phyloP scores from a whole-genome alignment of 805 yeast species.

The Suhomyces tanzawaensis region DNA sequence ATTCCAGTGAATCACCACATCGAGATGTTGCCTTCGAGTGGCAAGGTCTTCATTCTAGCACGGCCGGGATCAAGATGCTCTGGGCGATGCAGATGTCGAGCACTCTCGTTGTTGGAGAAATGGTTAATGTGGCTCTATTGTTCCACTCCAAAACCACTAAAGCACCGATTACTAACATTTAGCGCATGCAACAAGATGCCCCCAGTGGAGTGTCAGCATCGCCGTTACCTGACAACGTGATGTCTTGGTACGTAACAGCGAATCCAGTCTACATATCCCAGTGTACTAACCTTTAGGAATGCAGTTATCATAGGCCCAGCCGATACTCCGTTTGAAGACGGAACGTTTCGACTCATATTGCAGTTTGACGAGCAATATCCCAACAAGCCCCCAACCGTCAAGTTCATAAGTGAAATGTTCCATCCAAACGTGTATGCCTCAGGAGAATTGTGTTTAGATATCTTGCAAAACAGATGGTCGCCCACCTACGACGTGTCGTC shows the following conservation, averaged over 20 bases:
- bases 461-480: conserved; percentile 95
- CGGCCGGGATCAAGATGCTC: no score
- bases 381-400: conserved; percentile 91
- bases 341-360: conserved; percentile 81
- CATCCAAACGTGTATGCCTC: conserved; percentile 96
- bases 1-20: no score
- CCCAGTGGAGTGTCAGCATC: conserved; percentile 98
- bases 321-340: conserved; percentile 97
- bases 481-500: conserved; percentile 98
- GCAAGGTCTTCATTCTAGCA: no score
- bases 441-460: conserved; percentile 94
- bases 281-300: conserved; percentile 47
- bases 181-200: conserved; percentile 96
- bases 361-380: conserved; percentile 98
- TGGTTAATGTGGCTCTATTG: no score
- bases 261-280: no score
- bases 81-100: no score
- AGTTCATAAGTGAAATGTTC: conserved; percentile 90
- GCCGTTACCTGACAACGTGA: conserved; percentile 94
- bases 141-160: no score
- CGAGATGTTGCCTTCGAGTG: no score
- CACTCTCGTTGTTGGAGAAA: no score
- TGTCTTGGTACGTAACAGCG: conserved; percentile 59
- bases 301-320: conserved; percentile 98
- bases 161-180: conserved; percentile 19